Conservation (phyloP, 345 rosid species). For the Fremontodendron californicum region DNA sequence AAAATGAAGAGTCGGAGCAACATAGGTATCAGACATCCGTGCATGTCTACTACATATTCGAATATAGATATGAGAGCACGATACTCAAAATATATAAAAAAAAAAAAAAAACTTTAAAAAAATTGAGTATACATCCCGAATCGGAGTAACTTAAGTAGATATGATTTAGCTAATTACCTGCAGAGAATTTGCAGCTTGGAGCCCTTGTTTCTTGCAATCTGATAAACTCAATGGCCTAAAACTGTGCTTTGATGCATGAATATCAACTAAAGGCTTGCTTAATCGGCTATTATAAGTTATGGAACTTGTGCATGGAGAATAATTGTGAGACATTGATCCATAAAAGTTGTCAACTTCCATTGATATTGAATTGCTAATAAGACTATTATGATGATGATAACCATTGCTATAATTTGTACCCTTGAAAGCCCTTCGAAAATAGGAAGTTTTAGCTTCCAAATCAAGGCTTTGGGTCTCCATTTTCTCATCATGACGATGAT, state of each 20-base stretch:
- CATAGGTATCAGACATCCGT: too few species aligned
- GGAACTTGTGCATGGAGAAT: constrained; percentile 27
- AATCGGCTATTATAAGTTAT: constrained; percentile 34
- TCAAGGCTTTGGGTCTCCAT: constrained; percentile 21
- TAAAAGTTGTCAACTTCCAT: constrained; percentile 26
- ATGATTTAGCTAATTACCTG: constrained; percentile 34
- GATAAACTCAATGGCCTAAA: constrained; percentile 47
- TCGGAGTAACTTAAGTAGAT: too few species aligned
- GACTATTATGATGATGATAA: constrained; percentile 11
- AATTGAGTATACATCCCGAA: too few species aligned
- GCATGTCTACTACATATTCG: too few species aligned
- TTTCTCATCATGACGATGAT: constrained; percentile 27
- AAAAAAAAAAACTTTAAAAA: too few species aligned
- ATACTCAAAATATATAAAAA: too few species aligned
- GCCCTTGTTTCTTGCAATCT: constrained; percentile 50
- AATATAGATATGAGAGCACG: too few species aligned
- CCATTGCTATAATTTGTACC: constrained; percentile 15
- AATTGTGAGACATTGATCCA: constrained; percentile 24
- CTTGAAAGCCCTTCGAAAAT: constrained; percentile 18
- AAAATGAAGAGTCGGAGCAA: too few species aligned
- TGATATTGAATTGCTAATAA: constrained; percentile 9
- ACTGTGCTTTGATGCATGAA: constrained; percentile 33
- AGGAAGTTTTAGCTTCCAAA: not conserved
- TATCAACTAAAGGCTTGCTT: constrained; percentile 43
- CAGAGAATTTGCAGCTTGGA: constrained; percentile 29